Evolutionary conservation across 192 early-diverging fungal genomes (phyloP).

Genomic region (Backusella macrospora): DNA sequence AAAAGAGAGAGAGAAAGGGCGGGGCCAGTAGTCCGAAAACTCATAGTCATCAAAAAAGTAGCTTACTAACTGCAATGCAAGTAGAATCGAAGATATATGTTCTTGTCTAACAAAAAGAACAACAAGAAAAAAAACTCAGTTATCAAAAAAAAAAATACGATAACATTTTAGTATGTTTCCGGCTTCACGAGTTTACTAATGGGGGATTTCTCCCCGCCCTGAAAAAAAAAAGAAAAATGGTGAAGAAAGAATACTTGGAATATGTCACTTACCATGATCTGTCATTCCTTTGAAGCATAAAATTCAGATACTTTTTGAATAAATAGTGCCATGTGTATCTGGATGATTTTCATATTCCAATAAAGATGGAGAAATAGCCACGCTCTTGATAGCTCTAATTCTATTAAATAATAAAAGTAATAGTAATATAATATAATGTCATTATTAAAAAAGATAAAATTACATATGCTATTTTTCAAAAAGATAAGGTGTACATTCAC

Average conservation of each 20-base stretch:
- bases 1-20: too few species aligned
- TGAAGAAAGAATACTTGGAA: constrained; percentile 6
- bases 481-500: too few species aligned
- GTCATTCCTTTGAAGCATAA: neutral
- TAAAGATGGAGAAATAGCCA: neutral
- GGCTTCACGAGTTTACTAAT: neutral
- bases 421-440: too few species aligned
- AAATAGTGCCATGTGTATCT: neutral
- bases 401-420: too few species aligned
- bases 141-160: too few species aligned
- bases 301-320: neutral
- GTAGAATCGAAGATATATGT: neutral
- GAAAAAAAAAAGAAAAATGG: too few species aligned
- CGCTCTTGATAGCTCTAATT: too few species aligned
- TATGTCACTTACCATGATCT: neutral
- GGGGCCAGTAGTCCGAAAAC: neutral
- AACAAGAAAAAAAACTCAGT: neutral
- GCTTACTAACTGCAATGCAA: neutral
- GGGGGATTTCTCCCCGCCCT: constrained; percentile 13
- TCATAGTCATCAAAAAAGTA: neutral
- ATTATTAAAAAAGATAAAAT: too few species aligned
- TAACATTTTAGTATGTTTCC: neutral
- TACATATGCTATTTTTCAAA: too few species aligned
- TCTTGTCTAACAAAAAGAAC: constrained; percentile 6
- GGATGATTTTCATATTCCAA: neutral